Percentiles rank a stretch among this genome's conserved stretches.
Evolutionary conservation across 306 rosid genomes (phyloP).

Genomic region (Chamaecrista fasciculata): DNA sequence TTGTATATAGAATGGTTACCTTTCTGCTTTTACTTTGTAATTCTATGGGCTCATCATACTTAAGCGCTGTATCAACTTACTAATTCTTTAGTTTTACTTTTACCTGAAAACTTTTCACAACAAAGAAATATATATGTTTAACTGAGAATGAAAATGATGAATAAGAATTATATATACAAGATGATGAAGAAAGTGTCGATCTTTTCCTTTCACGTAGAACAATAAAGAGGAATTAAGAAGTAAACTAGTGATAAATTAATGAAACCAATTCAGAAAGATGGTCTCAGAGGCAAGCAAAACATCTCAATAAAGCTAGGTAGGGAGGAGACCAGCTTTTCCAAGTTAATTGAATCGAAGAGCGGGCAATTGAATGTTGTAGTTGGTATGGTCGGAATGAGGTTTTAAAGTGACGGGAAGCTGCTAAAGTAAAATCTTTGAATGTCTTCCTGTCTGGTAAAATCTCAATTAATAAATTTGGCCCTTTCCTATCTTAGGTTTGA

Average conservation of each 20-base stretch:
- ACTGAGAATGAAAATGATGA: background rate
- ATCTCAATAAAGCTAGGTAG: background rate
- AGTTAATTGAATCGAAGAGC: slow-evolving; percentile 27
- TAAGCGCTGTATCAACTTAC: background rate
- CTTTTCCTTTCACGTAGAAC: slow-evolving; percentile 15
- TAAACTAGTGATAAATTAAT: background rate
- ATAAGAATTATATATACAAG: background rate
- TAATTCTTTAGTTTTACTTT: background rate
- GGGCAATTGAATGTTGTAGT: slow-evolving; percentile 28
- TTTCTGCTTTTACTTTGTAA: background rate
- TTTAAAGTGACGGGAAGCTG: slow-evolving; percentile 30
- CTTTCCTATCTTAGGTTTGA: slow-evolving; percentile 17
- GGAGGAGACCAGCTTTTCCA: slow-evolving; percentile 18
- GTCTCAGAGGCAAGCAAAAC: background rate
- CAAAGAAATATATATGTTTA: background rate
- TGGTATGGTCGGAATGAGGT: slow-evolving; percentile 39
- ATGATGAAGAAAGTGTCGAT: background rate
- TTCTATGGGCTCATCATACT: background rate
- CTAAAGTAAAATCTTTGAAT: slow-evolving; percentile 38
- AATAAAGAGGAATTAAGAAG: background rate
- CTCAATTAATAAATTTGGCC: slow-evolving; percentile 5
- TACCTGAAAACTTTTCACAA: background rate
- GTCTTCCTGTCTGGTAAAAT: slow-evolving; percentile 47
- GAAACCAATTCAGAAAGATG: background rate
- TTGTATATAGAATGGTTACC: slow-evolving; percentile 1